These are phyloP conservation scores for Cyclotella baltica DNA, from an alignment of 108 stramenopile genomes.

Conservation along the genomic window DNA sequence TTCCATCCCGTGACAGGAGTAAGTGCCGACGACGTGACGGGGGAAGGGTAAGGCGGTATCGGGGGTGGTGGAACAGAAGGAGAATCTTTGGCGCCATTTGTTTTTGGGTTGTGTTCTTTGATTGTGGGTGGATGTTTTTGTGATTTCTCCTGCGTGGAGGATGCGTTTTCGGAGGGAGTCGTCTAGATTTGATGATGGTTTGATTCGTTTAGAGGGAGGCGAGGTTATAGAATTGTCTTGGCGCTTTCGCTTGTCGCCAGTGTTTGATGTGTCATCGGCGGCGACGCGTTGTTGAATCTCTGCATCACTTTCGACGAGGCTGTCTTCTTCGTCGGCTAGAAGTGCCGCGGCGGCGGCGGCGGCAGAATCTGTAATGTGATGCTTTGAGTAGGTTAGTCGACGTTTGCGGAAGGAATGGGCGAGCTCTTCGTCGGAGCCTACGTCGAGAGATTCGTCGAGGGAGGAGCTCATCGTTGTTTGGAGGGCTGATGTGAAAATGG, in stretches of 20 bases:
- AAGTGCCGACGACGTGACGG: constrained; percentile 83
- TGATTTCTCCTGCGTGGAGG: constrained; percentile 70
- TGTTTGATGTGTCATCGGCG: too few species aligned
- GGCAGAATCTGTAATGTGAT: constrained; percentile 29
- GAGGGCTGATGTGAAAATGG: too few species aligned
- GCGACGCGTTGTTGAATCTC: too few species aligned
- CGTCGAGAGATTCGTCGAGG: constrained; percentile 12
- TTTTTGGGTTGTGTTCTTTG: constrained; percentile 23
- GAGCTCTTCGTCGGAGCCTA: constrained; percentile 49
- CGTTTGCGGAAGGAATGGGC: constrained; percentile 80
- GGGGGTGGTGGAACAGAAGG: constrained; percentile 36
- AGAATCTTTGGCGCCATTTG: constrained; percentile 59
- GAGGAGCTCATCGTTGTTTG: neutral
- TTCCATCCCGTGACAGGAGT: constrained; percentile 96
- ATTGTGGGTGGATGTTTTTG: constrained; percentile 15
- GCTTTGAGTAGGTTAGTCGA: constrained; percentile 71
- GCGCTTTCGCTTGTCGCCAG: constrained; percentile 19
- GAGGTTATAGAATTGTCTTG: neutral
- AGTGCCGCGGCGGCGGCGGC: constrained; percentile 30
- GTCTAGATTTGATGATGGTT: constrained; percentile 9
- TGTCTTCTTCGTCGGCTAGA: constrained; percentile 32
- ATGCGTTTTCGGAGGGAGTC: constrained; percentile 54
- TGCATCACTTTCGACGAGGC: constrained; percentile 18
- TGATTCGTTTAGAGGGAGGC: neutral
- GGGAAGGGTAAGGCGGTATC: constrained; percentile 70